A percentile compares a stretch with the other conserved stretches of the same genome.
These are phyloP conservation scores for Mycosarcoma mackinlayi DNA, from an alignment of 1,284 basidiomycete genomes.

Conservation along the genomic window DNA sequence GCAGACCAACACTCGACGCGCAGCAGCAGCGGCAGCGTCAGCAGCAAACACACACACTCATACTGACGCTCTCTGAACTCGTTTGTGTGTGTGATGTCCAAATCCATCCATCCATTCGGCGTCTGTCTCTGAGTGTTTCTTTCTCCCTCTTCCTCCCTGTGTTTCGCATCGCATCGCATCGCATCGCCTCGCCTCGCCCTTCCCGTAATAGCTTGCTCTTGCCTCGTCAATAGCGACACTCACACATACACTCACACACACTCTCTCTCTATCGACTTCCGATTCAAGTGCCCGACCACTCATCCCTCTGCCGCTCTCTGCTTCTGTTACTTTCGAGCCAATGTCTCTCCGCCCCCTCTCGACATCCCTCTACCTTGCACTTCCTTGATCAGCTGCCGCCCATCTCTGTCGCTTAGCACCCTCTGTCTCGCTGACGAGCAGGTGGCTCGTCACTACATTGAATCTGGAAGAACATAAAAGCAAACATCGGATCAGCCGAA, in stretches of 20 bases:
- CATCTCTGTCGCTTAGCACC: conserved; percentile 6
- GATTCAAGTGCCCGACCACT: neutral
- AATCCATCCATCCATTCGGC: conserved; percentile 11
- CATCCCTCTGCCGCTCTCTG: neutral
- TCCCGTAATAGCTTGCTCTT: neutral
- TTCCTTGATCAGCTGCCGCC: no score
- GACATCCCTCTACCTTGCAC: no score
- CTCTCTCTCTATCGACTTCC: neutral
- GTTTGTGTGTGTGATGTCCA: neutral
- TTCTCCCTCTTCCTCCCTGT: conserved; percentile 1
- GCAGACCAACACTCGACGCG: conserved; percentile 49
- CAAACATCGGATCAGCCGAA: neutral
- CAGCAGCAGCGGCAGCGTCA: conserved; percentile 7
- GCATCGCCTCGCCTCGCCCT: neutral
- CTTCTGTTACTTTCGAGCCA: neutral
- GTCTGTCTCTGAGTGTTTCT: neutral
- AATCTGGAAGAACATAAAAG: no score
- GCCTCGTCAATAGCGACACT: no score
- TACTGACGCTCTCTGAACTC: neutral
- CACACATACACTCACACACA: no score
- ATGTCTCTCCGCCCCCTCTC: neutral
- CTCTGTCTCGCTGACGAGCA: no score
- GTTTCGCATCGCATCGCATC: no score
- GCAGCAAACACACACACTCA: neutral
- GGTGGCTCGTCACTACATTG: no score